These are phyloP conservation scores for Colletotrichum sp. DNA, from an alignment of 2,329 filamentous ascomycete species.

Conservation along the genomic window DNA sequence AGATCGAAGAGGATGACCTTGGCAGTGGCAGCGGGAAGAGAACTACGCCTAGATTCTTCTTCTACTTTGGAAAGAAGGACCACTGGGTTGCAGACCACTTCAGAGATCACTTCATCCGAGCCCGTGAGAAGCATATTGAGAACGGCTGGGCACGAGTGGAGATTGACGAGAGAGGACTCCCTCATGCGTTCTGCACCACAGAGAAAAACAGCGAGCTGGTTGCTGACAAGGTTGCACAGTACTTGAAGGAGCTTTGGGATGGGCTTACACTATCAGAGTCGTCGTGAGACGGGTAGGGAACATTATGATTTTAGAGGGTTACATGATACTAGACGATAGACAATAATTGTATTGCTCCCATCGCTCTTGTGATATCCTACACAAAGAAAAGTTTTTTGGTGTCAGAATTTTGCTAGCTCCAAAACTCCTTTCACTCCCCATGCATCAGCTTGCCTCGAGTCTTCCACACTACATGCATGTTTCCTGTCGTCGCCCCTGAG, in stretches of 20 bases:
- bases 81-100: constrained; percentile 65
- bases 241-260: constrained; percentile 17
- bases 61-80: constrained; percentile 65
- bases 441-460: neutral
- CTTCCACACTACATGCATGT: neutral
- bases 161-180: constrained; percentile 60
- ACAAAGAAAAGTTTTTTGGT: neutral
- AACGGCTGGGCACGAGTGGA: constrained; percentile 49
- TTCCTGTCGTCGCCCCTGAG: neutral
- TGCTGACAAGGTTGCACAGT: constrained; percentile 6
- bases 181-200: constrained; percentile 63
- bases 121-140: constrained; percentile 36
- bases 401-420: neutral
- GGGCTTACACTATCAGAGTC: neutral
- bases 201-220: constrained; percentile 25
- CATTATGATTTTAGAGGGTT: neutral
- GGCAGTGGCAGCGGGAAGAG: neutral
- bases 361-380: neutral
- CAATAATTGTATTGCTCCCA: neutral
- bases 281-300: rapidly evolving
- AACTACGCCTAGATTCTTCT: constrained; percentile 55
- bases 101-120: constrained; percentile 60
- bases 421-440: neutral
- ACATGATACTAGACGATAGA: constrained; percentile 1
- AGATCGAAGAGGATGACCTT: constrained; percentile 29